Percentiles rank a stretch among this genome's conserved stretches.
Conservation (phyloP, 192 early-diverging fungal genomes). For the Coemansia sp. region DNA sequence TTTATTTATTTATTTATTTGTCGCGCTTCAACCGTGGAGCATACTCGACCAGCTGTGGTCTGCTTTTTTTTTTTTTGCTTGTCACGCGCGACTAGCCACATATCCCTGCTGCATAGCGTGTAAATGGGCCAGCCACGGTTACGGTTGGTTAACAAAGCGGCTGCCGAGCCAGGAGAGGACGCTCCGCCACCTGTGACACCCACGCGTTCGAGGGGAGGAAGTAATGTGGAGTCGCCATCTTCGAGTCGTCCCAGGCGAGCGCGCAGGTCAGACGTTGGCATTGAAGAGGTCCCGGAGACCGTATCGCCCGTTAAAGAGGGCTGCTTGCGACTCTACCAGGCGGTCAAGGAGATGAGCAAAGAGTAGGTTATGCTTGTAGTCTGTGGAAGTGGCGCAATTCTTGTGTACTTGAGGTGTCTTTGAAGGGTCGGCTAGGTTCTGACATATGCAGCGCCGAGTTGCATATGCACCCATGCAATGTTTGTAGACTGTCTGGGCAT, state of each 20-base stretch:
- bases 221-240: not conserved
- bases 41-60: not conserved
- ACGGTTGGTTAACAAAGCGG: constrained; percentile 39
- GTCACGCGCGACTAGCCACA: not conserved
- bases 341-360: constrained; percentile 48
- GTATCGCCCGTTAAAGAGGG: constrained; percentile 27
- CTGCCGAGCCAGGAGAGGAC: constrained; percentile 19
- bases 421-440: not conserved
- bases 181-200: constrained; percentile 5
- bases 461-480: not conserved
- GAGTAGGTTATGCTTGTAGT: constrained; percentile 29
- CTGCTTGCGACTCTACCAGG: constrained; percentile 43
- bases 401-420: not conserved
- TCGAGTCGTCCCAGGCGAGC: constrained; percentile 24
- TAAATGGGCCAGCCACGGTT: constrained; percentile 49
- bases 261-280: constrained; percentile 28
- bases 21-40: not conserved
- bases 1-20: not conserved
- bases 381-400: not conserved
- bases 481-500: not conserved
- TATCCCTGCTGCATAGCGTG: not conserved
- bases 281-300: not conserved
- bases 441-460: not conserved
- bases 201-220: not conserved
- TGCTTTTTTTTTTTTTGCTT: not conserved